A percentile compares a stretch with the other conserved stretches of the same genome.
Evolutionary conservation across 768 basidiomycete genomes (phyloP).

Genomic region (Filobasidium wieringae): DNA sequence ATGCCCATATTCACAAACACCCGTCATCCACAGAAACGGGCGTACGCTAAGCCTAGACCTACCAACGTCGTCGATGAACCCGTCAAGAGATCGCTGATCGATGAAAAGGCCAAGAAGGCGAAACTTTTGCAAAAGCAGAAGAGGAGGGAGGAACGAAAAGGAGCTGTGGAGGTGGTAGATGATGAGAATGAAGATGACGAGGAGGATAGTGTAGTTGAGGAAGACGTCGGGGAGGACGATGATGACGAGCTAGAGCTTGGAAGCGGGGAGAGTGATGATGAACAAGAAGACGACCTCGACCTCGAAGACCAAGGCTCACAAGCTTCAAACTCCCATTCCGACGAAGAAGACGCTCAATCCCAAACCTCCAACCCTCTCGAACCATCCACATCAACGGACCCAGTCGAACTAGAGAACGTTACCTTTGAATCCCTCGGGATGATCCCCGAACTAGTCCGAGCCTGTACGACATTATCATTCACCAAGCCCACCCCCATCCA

Average conservation of each 20-base stretch:
- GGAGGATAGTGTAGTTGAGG: background rate
- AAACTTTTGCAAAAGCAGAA: background rate
- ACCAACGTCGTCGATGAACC: background rate
- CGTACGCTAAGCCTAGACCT: background rate
- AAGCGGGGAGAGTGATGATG: background rate
- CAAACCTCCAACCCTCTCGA: background rate
- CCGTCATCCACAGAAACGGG: background rate
- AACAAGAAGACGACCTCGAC: background rate
- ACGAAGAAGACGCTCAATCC: background rate
- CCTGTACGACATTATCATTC: constrained; percentile 68
- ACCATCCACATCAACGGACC: background rate
- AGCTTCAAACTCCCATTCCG: background rate
- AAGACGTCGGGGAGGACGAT: background rate
- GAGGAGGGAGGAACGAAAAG: background rate
- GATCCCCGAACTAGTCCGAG: constrained; percentile 76
- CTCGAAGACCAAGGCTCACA: background rate
- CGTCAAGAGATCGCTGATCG: background rate
- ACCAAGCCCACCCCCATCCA: constrained; percentile 87
- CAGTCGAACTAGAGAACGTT: background rate
- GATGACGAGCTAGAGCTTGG: background rate
- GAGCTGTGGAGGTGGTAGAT: background rate
- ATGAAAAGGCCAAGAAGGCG: background rate
- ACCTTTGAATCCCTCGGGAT: constrained; percentile 78
- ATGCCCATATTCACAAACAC: background rate
- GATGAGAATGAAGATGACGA: background rate